Evolutionary conservation across 1,284 basidiomycete genomes (phyloP).

Genomic region (Inonotus hispidus): DNA sequence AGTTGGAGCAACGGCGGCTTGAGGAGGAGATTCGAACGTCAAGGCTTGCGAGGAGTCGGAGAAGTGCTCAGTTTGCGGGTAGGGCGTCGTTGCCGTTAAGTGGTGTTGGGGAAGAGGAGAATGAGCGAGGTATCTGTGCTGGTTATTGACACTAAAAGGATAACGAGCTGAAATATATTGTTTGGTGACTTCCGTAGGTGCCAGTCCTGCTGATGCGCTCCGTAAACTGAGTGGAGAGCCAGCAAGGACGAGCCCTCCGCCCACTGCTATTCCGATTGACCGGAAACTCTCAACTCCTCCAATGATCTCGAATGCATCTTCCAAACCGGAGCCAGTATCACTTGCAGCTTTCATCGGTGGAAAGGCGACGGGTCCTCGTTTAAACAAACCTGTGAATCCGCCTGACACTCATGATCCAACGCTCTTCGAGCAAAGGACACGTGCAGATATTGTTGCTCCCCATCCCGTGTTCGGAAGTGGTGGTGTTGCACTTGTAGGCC

Average conservation of each 20-base stretch:
- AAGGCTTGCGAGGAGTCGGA: conserved; percentile 56
- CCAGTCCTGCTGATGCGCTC: conserved; percentile 42
- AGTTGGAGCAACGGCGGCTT: conserved; percentile 62
- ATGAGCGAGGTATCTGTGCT: conserved; percentile 12
- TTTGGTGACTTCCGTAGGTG: conserved; percentile 30
- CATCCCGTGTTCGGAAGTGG: conserved; percentile 72
- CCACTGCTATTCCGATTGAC: conserved; percentile 8
- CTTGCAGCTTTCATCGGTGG: conserved; percentile 77
- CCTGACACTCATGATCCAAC: conserved; percentile 58
- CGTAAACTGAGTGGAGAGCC: conserved; percentile 33
- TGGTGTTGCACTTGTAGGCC: conserved; percentile 68
- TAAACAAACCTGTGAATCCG: conserved; percentile 67
- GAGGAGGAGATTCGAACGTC: conserved; percentile 75
- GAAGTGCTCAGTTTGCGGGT: conserved; percentile 45
- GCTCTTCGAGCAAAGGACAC: conserved; percentile 56
- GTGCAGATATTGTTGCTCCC: conserved; percentile 38
- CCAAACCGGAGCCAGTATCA: conserved; percentile 47
- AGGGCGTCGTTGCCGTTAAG: neutral
- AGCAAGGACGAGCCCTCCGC: neutral
- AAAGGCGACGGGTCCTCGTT: conserved; percentile 59
- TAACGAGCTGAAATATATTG: conserved; percentile 33
- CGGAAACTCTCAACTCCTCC: conserved; percentile 16
- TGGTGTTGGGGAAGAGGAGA: neutral
- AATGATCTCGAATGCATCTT: conserved; percentile 11
- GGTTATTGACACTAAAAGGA: conserved; percentile 36